Evolutionary conservation across 768 basidiomycete genomes (phyloP), one percentile per base, ranked within the genome.

Genomic region (Russula griseocarnosa): DNA sequence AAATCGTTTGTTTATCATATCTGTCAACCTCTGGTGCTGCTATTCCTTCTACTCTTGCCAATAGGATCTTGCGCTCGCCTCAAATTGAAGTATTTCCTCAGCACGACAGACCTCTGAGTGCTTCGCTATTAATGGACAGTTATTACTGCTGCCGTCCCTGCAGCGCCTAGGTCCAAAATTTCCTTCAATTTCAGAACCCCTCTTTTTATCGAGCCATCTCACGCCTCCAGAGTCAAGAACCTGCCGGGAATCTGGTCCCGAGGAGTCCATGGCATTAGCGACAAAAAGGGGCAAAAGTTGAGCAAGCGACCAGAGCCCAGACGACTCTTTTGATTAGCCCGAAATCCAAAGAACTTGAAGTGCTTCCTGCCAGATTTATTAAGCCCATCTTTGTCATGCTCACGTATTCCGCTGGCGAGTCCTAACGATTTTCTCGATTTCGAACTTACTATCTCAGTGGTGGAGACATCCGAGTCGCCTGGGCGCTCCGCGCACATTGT

Each of bases 391-490:
- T 60, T 54, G 22, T 38, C 46, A 5, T 54, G 62, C 18, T 58
- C 62, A 8, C 42, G 38, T 22, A 38, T 64, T 8, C 60, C 58
- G n/a, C 11, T 50, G 30, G 22, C 47, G 18, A 60, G 46, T 55
- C 55, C 62, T 11, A 11, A 20, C 0, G 28, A 47, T n/a, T 32
- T 20, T 1, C 7, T 63, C 5, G 58, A 58, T 5, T 64, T 64
- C 20, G 28, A 59, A 2, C 30, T 64, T 28, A 28, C 42, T 26
- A 2, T 52, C 22, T 24, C 46, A 18, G 30, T 1, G 22, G 40
- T 38, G 11, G 51, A 16, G 51, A 30, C 32, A 30, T 10, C 20
- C 8, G 51, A 28, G 32, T 20, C 32, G 20, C 50, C 20, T 8
- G 57, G 30, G 44, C 60, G 44, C 60, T 55, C 53, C 20, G 42